Percentiles rank a stretch among this genome's conserved stretches.
Conservation (phyloP, 805 yeast genomes). For the Ogataea paradorogensis region DNA sequence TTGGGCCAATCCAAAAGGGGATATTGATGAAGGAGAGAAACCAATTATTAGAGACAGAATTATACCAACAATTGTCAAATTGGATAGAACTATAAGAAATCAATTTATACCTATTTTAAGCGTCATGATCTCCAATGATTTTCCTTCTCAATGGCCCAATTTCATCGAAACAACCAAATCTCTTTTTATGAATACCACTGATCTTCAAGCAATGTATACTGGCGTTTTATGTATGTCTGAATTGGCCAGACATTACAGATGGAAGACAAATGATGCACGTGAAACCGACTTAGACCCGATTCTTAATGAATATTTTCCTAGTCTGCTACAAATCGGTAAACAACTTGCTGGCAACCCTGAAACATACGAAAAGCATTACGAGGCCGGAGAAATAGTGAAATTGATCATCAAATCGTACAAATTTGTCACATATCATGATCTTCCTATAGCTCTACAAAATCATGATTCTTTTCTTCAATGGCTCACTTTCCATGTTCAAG, state of each 20-base stretch:
- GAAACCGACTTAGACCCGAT: conserved; percentile 52
- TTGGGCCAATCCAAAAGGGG: conserved; percentile 48
- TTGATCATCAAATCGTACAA: conserved; percentile 76
- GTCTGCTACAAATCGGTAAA: conserved; percentile 63
- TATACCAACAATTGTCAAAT: conserved; percentile 55
- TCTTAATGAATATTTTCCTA: conserved; percentile 63
- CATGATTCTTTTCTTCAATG: conserved; percentile 55
- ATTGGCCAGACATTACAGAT: conserved; percentile 70
- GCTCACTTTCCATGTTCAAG: conserved; percentile 72
- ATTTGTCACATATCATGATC: conserved; percentile 73
- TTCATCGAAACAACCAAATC: conserved; percentile 47
- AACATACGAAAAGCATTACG: conserved; percentile 21
- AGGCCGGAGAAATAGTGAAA: conserved; percentile 69
- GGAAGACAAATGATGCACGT: conserved; percentile 64
- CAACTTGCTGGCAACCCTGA: conserved; percentile 41
- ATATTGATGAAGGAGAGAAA: conserved; percentile 69
- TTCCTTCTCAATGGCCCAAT: conserved; percentile 49
- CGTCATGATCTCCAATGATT: conserved; percentile 44
- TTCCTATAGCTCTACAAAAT: conserved; percentile 66
- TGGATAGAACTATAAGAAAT: conserved; percentile 43
- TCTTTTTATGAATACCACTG: conserved; percentile 43
- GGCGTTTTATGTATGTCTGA: conserved; percentile 78
- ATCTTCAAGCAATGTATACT: conserved; percentile 46
- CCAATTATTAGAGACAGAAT: conserved; percentile 69
- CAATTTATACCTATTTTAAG: conserved; percentile 52